These are phyloP conservation scores for Mentha longifolia DNA, from an alignment of 257 asterid species.

Conservation along the genomic window DNA sequence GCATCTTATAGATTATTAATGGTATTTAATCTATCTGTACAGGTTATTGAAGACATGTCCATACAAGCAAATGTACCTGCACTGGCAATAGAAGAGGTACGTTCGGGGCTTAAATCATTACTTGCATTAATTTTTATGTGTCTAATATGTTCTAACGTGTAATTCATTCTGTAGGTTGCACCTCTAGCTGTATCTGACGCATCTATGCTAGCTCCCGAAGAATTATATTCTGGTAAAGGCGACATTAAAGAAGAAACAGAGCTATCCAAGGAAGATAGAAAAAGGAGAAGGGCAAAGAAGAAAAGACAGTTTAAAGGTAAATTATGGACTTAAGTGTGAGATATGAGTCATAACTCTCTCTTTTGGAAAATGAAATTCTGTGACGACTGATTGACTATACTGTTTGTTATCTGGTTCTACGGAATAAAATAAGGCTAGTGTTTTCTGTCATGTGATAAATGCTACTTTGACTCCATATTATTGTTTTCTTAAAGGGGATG, in stretches of 20 bases:
- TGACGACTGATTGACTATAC: too few species aligned
- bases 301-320: conserved; percentile 83
- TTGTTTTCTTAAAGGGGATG: not conserved
- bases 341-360: not conserved
- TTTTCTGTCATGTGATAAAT: not conserved
- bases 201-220: conserved; percentile 99
- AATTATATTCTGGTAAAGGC: conserved; percentile 88
- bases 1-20: conserved; percentile 24
- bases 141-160: conserved; percentile 9
- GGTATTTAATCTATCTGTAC: conserved; percentile 29
- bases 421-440: not conserved
- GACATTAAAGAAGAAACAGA: conserved; percentile 91
- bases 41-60: conserved; percentile 96
- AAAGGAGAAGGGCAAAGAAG: conserved; percentile 93
- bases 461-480: not conserved
- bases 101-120: not conserved
- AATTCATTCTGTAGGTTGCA: conserved; percentile 66
- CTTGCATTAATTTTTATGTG: not conserved
- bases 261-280: conserved; percentile 79
- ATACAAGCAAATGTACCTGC: conserved; percentile 96
- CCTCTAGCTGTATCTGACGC: conserved; percentile 96
- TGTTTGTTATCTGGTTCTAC: too few species aligned
- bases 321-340: conserved; percentile 12
- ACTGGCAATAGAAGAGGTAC: conserved; percentile 96
- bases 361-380: too few species aligned